A percentile compares a stretch with the other conserved stretches of the same genome.
Conservation (phyloP, 345 rosid species). For the Salix exigua region DNA sequence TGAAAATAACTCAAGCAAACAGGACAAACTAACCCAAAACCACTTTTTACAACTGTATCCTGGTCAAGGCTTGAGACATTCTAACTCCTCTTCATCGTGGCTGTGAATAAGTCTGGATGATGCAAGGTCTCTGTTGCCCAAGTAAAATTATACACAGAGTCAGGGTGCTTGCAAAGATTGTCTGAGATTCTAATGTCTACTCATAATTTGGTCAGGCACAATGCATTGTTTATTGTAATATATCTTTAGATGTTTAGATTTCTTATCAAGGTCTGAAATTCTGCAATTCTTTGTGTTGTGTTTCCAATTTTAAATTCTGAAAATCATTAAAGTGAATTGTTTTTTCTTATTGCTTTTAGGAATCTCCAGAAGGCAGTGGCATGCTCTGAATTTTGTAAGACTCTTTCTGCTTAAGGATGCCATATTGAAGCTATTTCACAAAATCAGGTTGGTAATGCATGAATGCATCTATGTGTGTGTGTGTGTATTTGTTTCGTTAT, state of each 20-base stretch:
- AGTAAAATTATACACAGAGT: not conserved
- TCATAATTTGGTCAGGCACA: too few relatives aligned
- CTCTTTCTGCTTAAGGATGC: conserved; percentile 78
- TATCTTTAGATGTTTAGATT: not conserved
- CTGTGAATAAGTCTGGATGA: not conserved
- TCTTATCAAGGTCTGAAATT: too few relatives aligned
- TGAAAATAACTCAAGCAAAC: too few relatives aligned
- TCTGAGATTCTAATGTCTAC: too few relatives aligned
- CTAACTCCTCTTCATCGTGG: not conserved
- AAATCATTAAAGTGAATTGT: not conserved
- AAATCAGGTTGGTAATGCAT: conserved; percentile 55
- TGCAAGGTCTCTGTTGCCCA: not conserved
- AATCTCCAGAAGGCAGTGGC: conserved; percentile 60
- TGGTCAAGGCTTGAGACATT: not conserved
- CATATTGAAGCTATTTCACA: conserved; percentile 51
- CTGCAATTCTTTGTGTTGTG: not conserved
- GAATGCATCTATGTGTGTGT: too few relatives aligned
- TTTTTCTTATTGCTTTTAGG: conserved; percentile 33
- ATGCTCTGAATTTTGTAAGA: conserved; percentile 60
- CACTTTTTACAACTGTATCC: not conserved
- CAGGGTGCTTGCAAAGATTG: too few relatives aligned
- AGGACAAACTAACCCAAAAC: not conserved
- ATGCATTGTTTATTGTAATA: too few relatives aligned
- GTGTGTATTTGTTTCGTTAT: not conserved
- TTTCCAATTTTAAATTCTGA: conserved; percentile 3